Evolutionary conservation across 176 grass and related monocot genomes (phyloP).

Genomic region (Hyparrhenia diplandra): DNA sequence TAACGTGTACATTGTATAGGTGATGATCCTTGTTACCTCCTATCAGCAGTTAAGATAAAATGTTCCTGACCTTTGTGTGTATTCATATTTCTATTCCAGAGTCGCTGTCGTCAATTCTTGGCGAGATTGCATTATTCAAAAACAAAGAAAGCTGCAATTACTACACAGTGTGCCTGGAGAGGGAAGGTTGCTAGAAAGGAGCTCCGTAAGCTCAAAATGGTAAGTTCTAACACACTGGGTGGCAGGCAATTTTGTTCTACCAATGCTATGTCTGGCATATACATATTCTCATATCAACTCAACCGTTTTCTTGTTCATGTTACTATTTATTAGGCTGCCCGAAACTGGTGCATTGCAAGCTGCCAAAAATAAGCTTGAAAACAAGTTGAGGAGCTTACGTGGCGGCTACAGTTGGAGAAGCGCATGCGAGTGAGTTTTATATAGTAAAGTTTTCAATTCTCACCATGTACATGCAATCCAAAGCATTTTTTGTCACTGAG

Average conservation of each 20-base stretch:
- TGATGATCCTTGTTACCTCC: not conserved
- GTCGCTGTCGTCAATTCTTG: conserved; percentile 76
- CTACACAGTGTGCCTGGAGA: conserved; percentile 94
- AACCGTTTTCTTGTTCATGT: not conserved
- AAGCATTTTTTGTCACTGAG: not conserved
- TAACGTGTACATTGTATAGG: not conserved
- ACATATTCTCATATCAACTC: not conserved
- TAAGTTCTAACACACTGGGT: conserved; percentile 24
- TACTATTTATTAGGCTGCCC: conserved; percentile 67
- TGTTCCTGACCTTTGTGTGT: conserved; percentile 20
- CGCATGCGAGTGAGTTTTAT: conserved; percentile 76
- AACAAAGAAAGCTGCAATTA: conserved; percentile 79
- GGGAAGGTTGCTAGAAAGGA: conserved; percentile 89
- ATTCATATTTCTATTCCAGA: conserved; percentile 56
- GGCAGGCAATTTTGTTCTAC: not conserved
- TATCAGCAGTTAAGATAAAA: not conserved
- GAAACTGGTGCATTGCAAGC: conserved; percentile 98
- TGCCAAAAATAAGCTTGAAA: conserved; percentile 97
- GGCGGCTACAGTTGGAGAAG: conserved; percentile 86
- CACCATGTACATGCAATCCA: not conserved
- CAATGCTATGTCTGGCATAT: conserved; percentile 10
- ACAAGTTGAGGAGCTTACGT: conserved; percentile 94
- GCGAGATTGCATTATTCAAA: conserved; percentile 71
- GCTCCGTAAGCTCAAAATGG: conserved; percentile 90
- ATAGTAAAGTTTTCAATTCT: not conserved